Evolutionary conservation across 768 basidiomycete genomes (phyloP).

Genomic region (Kwoniella bestiolae): DNA sequence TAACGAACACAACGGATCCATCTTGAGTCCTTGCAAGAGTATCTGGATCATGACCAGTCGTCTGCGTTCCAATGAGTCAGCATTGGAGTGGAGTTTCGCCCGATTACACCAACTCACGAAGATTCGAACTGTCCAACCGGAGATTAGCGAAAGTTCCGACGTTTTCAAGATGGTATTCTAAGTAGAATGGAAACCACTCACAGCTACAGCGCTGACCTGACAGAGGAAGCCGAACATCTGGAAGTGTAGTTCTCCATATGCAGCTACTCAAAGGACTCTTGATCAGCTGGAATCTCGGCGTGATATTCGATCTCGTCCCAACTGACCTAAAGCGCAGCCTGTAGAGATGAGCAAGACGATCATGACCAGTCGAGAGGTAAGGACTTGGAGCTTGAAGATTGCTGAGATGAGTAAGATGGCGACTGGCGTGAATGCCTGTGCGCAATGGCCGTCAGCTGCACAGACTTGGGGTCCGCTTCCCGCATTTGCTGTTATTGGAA

Average conservation of each 20-base stretch:
- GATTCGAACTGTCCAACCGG: constrained; percentile 34
- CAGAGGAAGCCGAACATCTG: constrained; percentile 83
- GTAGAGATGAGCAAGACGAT: constrained; percentile 72
- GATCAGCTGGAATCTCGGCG: background rate
- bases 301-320: background rate
- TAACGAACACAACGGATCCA: constrained; percentile 93
- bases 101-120: constrained; percentile 26
- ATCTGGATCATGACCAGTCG: constrained; percentile 96
- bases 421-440: constrained; percentile 71
- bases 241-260: constrained; percentile 85
- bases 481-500: background rate
- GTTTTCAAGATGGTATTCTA: no score
- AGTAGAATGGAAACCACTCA: constrained; percentile 62
- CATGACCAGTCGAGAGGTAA: constrained; percentile 39
- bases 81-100: background rate
- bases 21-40: constrained; percentile 90
- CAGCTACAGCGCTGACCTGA: constrained; percentile 82
- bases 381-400: constrained; percentile 43
- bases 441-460: constrained; percentile 7
- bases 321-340: constrained; percentile 63
- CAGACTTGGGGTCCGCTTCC: no score
- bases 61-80: constrained; percentile 63
- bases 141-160: no score
- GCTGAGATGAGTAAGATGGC: constrained; percentile 51
- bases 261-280: constrained; percentile 60